Evolutionary conservation across 2,329 filamentous ascomycete species (phyloP), one percentile per base, ranked within the genome.

Genomic region (Paracorniculantispora psalliotae): DNA sequence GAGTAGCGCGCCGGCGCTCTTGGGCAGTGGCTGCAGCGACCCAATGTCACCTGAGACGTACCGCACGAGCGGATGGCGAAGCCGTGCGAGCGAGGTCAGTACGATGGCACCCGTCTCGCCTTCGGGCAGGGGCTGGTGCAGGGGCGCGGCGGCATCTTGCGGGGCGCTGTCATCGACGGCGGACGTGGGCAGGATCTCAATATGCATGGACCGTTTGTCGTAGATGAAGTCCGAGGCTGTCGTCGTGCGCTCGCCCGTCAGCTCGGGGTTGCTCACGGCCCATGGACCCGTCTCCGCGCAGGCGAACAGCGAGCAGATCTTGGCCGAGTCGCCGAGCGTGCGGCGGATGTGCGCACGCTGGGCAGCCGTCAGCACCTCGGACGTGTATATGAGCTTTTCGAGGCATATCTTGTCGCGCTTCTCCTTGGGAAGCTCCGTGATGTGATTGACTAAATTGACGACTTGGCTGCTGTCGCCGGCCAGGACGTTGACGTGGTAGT

Each of bases 271-370:
- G 19, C 66, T 56, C 2, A 56, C 69, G 0, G 67, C 72, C 60
- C 72, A 79, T 0, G 75, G 70, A 0, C 77, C 77, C 0, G 74
- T 71, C 53, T 80, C 77, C 0, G 75, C 70, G 30, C 76, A 79
- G 0, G 74, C 77, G 0, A 77, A 37, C 1, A 78, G 12, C 0
- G 76, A 79, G 56, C 60, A 73, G 19, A 79, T 73, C 7, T 66
- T 66, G 10, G 77, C 63, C 7, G 6, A 21, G 0, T 66, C 60
- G 0, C 67, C 70, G 0, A 79, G 59, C 0, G 72, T 65, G 0
- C 63, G 56, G 3, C 37, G 37, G 2, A 79, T 68, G 13, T 71
- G 69, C 0, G 52, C 59, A 21, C 67, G 67, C 37, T 79, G 75
- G 0, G 67, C 51, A 0, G 47, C 6, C 0, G 69, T 74, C 23